Base-by-base conservation (phyloP, 2,329 filamentous ascomycete genomes). In the Huntiella decipiens region DNA sequence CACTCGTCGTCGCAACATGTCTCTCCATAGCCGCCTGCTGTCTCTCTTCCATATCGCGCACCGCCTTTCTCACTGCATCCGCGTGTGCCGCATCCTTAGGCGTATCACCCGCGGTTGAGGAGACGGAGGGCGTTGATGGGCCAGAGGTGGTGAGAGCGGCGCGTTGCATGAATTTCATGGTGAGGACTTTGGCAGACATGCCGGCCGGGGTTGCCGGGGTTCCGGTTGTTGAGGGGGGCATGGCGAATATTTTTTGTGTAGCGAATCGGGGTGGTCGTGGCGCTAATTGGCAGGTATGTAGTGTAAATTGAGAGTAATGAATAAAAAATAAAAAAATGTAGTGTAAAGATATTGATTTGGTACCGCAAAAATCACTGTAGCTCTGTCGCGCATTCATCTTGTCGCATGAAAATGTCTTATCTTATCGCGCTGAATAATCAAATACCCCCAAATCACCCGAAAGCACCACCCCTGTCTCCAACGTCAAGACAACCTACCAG, bases 161-260 rank as follows among this genome's bases (percentile, higher is more conserved):
- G 56, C 87, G 75, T 67, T 93, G 87, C 87, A 95, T 95, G 59
- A 95, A 95, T 66, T 93, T 93, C 86, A 94, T 95, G 34, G 82
- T 87, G 57, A 92, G 70, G 41, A 95, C 77, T 53, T 86, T 78
- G 49, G 81, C 87, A 52, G 87, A 94, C 77, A 92, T 86, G 39
- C 69, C 70, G 61, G 50, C 50, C 6, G 22, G 22, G 22, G 22
- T 28, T 28, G 22, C 22, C 22, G 22, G 22, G 45, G 68, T 50
- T 7, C 73, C 73, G 40, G 74, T 66, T 50, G 67, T 76, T 57
- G 67, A 63, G 50, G 69, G 62, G 54, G 69, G 61, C 60, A 70
- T 68, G 41, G 6, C 53, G 40, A 31, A n/a, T 12, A 7, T 19
- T 3, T 41, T 13, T 41, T 12, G 2, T 40, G n/a, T 40, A 3